Base-by-base conservation (phyloP, 306 rosid species). In the Prunus armeniaca region DNA sequence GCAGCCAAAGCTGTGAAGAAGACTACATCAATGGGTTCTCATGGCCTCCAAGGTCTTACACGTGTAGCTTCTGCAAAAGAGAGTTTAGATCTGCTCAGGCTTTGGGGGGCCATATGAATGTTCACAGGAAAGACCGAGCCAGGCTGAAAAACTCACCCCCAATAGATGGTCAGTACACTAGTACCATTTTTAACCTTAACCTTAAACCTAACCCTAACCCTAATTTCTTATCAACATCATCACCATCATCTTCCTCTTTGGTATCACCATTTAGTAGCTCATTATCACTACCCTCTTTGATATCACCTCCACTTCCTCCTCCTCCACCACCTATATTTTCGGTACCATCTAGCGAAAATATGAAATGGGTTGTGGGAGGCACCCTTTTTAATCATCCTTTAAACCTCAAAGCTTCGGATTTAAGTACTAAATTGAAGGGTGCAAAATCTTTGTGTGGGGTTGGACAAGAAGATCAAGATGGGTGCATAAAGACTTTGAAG, bases 61-160 rank as follows among this genome's bases (percentile, higher is more conserved):
- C 88, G 2, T 94, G 98, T 72, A 89, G 88, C 81, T 94, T 91
- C 81, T 94, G 98, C 84, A 90, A 83, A 43, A 92, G 91, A 76
- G 97, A 94, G 77, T 94, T 94, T 80, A 90, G 86, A 83, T 94
- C 96, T 25, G 98, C 98, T 86, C 98, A 94, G 77, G 98, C 98
- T 27, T 89, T 95, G 57, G 98, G 98, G 30, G 98, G 97, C 25
- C 98, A 91, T 64, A 92, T 95, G 97, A 95, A 95, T 86, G 98
- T 95, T 65, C 98, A 95, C 76, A 79, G 98, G 30, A 84, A 93
- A 65, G 98, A 95, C 72, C 85, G 98, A 82, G 98, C 98, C 46
- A 85, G 93, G 81, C 87, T 95, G 51, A 87, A 97, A 79, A 84
- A 86, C 64, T 79, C 95, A 71, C 85, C 94, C n/a, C 88, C 88